Evolutionary conservation across 768 basidiomycete species (phyloP).

Genomic region (Leccinum imitatum): DNA sequence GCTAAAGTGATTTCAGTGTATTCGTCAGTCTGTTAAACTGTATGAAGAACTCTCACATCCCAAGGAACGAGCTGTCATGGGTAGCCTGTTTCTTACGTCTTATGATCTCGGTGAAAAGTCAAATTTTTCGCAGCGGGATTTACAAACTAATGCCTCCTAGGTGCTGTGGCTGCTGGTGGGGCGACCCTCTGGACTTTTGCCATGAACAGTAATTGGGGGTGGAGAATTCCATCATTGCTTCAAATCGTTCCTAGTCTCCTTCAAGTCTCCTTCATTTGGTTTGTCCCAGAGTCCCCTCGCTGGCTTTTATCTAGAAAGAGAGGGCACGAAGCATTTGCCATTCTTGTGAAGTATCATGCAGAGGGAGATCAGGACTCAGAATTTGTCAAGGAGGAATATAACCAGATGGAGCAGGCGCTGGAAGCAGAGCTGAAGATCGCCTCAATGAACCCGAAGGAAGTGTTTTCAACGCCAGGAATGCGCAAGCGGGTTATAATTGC

Average conservation of each 20-base stretch:
- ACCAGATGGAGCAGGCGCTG: not conserved
- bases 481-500: conserved; percentile 10
- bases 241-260: conserved; percentile 53
- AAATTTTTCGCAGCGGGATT: not conserved
- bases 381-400: not conserved
- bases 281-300: conserved; percentile 62
- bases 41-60: conserved; percentile 11
- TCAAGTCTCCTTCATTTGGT: conserved; percentile 54
- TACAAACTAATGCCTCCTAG: not conserved
- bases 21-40: not conserved
- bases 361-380: conserved; percentile 33
- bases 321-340: conserved; percentile 43
- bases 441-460: not conserved
- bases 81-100: not conserved
- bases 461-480: conserved; percentile 7
- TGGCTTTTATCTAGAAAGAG: conserved; percentile 62
- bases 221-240: conserved; percentile 60
- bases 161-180: conserved; percentile 41
- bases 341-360: conserved; percentile 58
- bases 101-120: conserved; percentile 3
- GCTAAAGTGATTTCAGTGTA: not conserved
- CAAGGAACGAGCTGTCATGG: not conserved
- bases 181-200: conserved; percentile 61
- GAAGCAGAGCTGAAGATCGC: not conserved
- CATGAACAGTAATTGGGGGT: conserved; percentile 57